These are phyloP conservation scores for Monoraphidium neglectum DNA, from an alignment of 139 green algal species.

Conservation along the genomic window DNA sequence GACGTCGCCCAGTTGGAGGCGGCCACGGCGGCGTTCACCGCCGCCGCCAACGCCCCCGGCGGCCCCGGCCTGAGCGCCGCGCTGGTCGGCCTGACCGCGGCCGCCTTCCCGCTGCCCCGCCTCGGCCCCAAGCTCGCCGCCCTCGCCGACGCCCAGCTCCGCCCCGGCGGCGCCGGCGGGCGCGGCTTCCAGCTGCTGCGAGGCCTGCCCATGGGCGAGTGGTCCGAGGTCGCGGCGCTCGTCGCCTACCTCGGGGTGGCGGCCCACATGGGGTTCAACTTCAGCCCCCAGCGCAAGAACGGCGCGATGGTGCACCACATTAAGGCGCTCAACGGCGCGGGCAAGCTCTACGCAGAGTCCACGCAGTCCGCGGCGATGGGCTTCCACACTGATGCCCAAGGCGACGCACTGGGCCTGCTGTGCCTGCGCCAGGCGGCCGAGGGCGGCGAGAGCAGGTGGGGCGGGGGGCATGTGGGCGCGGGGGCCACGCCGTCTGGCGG, in stretches of 20 bases:
- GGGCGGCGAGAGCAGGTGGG: not conserved
- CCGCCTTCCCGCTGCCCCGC: not conserved
- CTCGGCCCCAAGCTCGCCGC: not conserved
- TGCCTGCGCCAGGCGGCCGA: not conserved
- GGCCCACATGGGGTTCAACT: not conserved
- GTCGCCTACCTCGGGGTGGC: not conserved
- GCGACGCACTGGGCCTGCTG: not conserved
- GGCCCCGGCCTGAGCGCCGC: not conserved
- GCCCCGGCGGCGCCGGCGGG: too few relatives aligned
- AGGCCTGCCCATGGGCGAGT: not conserved
- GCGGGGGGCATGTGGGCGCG: too few relatives aligned
- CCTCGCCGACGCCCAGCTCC: not conserved
- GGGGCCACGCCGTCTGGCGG: too few relatives aligned
- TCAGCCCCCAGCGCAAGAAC: not conserved
- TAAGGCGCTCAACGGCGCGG: not conserved
- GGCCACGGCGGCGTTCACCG: not conserved
- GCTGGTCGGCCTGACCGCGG: not conserved
- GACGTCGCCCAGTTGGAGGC: not conserved
- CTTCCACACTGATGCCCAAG: constrained; percentile 1
- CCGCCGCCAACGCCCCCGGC: not conserved
- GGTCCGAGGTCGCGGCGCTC: not conserved
- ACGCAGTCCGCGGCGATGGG: not conserved
- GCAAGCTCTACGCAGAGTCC: not conserved
- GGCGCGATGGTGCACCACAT: not conserved
- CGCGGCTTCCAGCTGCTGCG: not conserved